Evolutionary conservation across 352 stramenopile species (phyloP).

Genomic region (Stramenopiles sp.): DNA sequence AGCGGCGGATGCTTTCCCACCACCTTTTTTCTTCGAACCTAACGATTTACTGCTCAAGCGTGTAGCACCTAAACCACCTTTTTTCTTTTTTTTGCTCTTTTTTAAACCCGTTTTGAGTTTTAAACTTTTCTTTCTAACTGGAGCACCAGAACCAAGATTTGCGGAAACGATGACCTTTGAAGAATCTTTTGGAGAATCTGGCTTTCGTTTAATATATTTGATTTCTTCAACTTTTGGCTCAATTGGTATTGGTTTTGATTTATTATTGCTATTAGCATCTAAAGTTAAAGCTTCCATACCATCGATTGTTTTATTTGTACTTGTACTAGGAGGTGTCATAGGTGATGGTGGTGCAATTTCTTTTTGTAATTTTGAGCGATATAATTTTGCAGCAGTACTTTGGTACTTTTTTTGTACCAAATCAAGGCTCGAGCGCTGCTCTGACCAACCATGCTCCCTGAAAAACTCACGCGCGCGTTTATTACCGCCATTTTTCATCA

Average conservation of each 20-base stretch:
- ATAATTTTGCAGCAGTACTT: slow-evolving; percentile 57
- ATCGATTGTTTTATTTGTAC: not conserved
- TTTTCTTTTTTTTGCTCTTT: slow-evolving; percentile 22
- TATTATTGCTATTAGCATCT: not conserved
- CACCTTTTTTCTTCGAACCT: slow-evolving; percentile 46
- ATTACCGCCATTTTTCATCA: slow-evolving; percentile 80
- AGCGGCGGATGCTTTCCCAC: not conserved
- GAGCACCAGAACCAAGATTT: not conserved
- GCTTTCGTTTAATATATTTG: not conserved
- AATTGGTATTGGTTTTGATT: not conserved
- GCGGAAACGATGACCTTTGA: not conserved
- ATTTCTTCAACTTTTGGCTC: not conserved
- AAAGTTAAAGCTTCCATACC: slow-evolving; percentile 3
- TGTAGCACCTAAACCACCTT: slow-evolving; percentile 17
- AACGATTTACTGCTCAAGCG: slow-evolving; percentile 21
- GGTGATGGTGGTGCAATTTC: slow-evolving; percentile 41
- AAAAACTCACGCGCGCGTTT: slow-evolving; percentile 74
- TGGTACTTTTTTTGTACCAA: slow-evolving; percentile 73
- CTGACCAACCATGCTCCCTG: slow-evolving; percentile 57
- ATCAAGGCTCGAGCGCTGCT: slow-evolving; percentile 17
- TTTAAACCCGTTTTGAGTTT: not conserved
- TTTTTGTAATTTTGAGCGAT: slow-evolving; percentile 53
- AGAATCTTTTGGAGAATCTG: not conserved
- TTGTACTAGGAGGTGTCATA: slow-evolving; percentile 17
- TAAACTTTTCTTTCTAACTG: not conserved